These are phyloP conservation scores for Wickerhamiella lipophila DNA, from an alignment of 805 yeast species.

Conservation along the genomic window DNA sequence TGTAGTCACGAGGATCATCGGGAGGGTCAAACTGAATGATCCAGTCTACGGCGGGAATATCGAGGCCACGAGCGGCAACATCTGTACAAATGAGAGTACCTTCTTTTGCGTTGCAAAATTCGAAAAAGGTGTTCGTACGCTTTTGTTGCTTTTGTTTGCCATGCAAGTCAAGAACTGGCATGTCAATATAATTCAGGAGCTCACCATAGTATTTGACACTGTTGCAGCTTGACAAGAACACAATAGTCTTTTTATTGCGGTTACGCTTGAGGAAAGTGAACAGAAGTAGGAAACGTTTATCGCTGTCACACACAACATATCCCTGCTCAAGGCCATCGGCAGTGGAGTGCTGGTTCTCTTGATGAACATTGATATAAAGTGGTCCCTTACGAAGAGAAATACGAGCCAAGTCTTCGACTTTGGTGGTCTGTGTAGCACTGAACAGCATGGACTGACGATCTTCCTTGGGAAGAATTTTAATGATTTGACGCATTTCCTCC, in stretches of 20 bases:
- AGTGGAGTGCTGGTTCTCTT: slow-evolving; percentile 70
- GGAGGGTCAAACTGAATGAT: slow-evolving; percentile 98
- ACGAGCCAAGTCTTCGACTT: slow-evolving; percentile 95
- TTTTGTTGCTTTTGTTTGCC: slow-evolving; percentile 98
- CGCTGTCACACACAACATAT: slow-evolving; percentile 93
- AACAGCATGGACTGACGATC: slow-evolving; percentile 94
- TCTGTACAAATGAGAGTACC: slow-evolving; percentile 93
- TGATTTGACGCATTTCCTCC: slow-evolving; percentile 96
- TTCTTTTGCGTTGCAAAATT: slow-evolving; percentile 91
- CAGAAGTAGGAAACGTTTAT: slow-evolving; percentile 76
- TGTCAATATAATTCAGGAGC: slow-evolving; percentile 84
- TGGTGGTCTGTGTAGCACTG: slow-evolving; percentile 98
- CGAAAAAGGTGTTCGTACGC: slow-evolving; percentile 95
- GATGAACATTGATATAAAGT: slow-evolving; percentile 81
- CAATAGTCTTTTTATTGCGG: slow-evolving; percentile 75
- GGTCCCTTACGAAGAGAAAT: slow-evolving; percentile 93
- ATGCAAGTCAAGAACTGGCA: slow-evolving; percentile 91
- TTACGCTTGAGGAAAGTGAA: slow-evolving; percentile 92
- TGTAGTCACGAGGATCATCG: slow-evolving; percentile 98
- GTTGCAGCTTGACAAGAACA: slow-evolving; percentile 90
- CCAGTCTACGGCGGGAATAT: slow-evolving; percentile 98
- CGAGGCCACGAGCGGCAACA: slow-evolving; percentile 98
- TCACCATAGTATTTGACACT: slow-evolving; percentile 95
- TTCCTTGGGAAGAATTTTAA: slow-evolving; percentile 81
- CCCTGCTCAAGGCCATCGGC: slow-evolving; percentile 98